Percentiles rank a stretch among this genome's conserved stretches.
Evolutionary conservation across 306 rosid genomes (phyloP).

Genomic region (Sindora glabra): DNA sequence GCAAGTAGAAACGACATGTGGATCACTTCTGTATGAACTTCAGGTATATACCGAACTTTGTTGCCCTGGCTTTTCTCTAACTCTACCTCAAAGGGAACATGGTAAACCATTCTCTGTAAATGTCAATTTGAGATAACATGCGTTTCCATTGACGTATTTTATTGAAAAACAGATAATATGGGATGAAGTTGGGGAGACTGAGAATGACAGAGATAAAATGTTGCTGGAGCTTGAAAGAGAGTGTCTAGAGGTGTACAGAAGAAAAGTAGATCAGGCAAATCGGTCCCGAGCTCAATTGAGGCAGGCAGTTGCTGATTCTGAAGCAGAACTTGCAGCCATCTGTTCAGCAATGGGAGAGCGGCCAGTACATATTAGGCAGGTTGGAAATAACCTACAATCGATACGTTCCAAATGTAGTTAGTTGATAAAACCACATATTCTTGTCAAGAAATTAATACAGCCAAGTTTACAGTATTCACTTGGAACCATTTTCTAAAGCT

Average conservation of each 20-base stretch:
- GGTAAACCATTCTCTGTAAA: too few relatives aligned
- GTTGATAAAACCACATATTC: too few relatives aligned
- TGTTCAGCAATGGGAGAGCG: slow-evolving; percentile 94
- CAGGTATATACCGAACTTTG: slow-evolving; percentile 41
- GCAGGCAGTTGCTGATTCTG: slow-evolving; percentile 89
- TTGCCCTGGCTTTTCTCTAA: neutral
- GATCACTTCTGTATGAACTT: slow-evolving; percentile 74
- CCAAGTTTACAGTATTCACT: too few relatives aligned
- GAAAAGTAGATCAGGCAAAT: slow-evolving; percentile 85
- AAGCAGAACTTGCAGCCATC: slow-evolving; percentile 75
- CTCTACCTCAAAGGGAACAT: neutral
- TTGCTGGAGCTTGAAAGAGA: slow-evolving; percentile 87
- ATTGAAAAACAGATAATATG: slow-evolving; percentile 71
- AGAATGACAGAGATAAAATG: slow-evolving; percentile 67
- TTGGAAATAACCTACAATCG: slow-evolving; percentile 31
- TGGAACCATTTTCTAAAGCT: too few relatives aligned
- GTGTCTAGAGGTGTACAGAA: slow-evolving; percentile 82
- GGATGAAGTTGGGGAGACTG: slow-evolving; percentile 92
- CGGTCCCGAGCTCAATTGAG: slow-evolving; percentile 81
- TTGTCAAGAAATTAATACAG: too few relatives aligned
- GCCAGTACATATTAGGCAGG: slow-evolving; percentile 89
- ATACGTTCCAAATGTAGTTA: too few relatives aligned
- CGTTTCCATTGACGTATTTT: neutral
- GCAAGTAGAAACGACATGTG: slow-evolving; percentile 70
- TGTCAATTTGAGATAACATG: neutral